Base-by-base conservation (phyloP, 2,329 filamentous ascomycete species). In the Sporothrix protearum region DNA sequence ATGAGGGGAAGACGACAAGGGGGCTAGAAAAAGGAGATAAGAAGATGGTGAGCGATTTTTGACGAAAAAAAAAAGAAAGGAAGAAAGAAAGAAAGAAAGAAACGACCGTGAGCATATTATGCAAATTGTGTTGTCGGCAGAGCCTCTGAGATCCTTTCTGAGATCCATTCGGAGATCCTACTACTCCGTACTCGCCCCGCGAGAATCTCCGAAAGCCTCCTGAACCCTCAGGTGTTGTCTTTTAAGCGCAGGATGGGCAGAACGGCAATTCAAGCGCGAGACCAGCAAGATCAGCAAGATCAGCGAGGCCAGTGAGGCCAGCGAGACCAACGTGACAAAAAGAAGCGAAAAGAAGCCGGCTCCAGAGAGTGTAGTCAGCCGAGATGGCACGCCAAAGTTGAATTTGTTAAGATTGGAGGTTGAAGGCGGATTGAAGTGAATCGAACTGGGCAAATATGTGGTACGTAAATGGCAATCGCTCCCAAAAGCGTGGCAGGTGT, bases 181-280 rank as follows among this genome's bases (percentile, higher is more conserved):
- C n/a, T n/a, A n/a, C n/a, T n/a, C n/a, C n/a, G n/a, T n/a, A n/a
- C n/a, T n/a, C n/a, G n/a, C n/a, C n/a, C 33, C 33, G 4, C 3
- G 33, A 53, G 49, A 53, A 22, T 22, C 49, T 53, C 49, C 22
- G 22, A 14, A 22, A 53, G 49, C n/a, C 49, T 22, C 19, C n/a
- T 47, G n/a, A n/a, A 25, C 49, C 19, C n/a, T 53, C 22, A 33
- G 53, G 53, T 14, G 53, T 47, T 16, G n/a, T 47, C 25, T 57
- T 28, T 30, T 33, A 57, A 36, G 53, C 53, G 53, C 53, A 57
- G 53, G 28, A 30, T 19, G 33, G 57, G 57, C 57, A 42, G 19
- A 61, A 61, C 57, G 57, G 57, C 57, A 63, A 14, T 25, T 63
- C 57, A 42, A 42, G 57, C 33, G 53, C 57, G 33, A 22, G 57